These are phyloP conservation scores for Nicotiana undulata DNA, from an alignment of 257 asterid genomes.

Conservation along the genomic window DNA sequence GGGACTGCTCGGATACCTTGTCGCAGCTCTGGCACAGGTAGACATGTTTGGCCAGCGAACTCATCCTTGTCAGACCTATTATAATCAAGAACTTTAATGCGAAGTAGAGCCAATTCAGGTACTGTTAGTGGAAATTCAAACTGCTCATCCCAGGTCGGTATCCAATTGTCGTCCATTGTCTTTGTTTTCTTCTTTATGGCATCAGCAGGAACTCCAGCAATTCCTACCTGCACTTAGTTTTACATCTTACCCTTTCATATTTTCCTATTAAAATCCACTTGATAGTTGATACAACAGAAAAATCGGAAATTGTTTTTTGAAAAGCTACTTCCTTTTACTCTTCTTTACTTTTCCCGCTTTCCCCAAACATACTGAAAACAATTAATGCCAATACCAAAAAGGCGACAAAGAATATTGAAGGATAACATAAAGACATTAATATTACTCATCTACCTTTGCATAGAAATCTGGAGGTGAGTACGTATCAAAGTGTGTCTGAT, in stretches of 20 bases:
- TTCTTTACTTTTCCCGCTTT: not conserved
- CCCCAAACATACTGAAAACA: not conserved
- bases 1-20: conserved; percentile 77
- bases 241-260: not conserved
- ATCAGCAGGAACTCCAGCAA: conserved; percentile 77
- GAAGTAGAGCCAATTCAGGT: conserved; percentile 76
- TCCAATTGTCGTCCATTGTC: conserved; percentile 71
- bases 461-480: conserved; percentile 96
- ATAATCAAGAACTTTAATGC: conserved; percentile 73
- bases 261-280: not conserved
- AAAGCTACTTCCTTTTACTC: not conserved
- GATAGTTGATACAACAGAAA: not conserved
- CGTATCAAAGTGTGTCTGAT: conserved; percentile 61
- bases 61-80: conserved; percentile 86
- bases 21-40: conserved; percentile 65
- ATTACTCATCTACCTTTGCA: conserved; percentile 49
- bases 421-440: not conserved
- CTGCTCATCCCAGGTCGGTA: conserved; percentile 70
- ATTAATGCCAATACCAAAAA: not conserved
- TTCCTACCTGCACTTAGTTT: conserved; percentile 53
- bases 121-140: conserved; percentile 69
- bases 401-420: not conserved
- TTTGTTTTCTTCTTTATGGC: conserved; percentile 60
- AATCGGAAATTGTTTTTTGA: not conserved
- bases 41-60: conserved; percentile 78